Evolutionary conservation across 148 eudicot species (phyloP).

Genomic region (Mesembryanthemum crystallinum): DNA sequence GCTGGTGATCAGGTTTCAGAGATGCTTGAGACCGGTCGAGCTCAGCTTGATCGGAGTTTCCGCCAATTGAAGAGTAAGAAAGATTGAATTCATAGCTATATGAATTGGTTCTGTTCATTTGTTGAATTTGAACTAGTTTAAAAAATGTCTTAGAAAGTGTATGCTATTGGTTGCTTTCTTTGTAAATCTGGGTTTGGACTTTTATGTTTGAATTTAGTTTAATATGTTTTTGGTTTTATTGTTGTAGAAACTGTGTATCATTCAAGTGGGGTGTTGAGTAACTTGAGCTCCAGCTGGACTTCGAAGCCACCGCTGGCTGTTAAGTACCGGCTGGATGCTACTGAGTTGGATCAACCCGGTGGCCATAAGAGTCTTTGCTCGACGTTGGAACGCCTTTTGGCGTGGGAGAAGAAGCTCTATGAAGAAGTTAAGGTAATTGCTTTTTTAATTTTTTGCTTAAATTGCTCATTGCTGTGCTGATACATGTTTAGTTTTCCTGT

Average conservation of each 20-base stretch:
- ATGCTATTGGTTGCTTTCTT: neutral
- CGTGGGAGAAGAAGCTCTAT: conserved; percentile 98
- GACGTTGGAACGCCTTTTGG: conserved; percentile 87
- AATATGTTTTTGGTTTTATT: conserved; percentile 8
- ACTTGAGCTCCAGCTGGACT: conserved; percentile 91
- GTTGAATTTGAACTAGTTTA: neutral
- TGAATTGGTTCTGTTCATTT: too few relatives aligned
- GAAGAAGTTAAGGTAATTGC: conserved; percentile 86
- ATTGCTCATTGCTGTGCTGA: conserved; percentile 19
- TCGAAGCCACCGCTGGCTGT: conserved; percentile 95
- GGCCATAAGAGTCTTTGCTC: conserved; percentile 83
- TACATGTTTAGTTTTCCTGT: conserved; percentile 7
- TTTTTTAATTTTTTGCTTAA: neutral
- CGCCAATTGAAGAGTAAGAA: conserved; percentile 65
- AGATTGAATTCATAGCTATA: neutral
- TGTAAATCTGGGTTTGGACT: neutral
- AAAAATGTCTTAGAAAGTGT: neutral
- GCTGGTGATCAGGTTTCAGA: conserved; percentile 91
- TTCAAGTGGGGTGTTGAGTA: conserved; percentile 88
- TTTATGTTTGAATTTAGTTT: conserved; percentile 9
- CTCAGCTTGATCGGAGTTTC: conserved; percentile 94
- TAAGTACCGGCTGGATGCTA: conserved; percentile 74
- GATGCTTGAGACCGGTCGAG: conserved; percentile 85
- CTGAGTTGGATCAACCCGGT: conserved; percentile 53
- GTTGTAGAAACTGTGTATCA: conserved; percentile 90